Evolutionary conservation across 2,329 filamentous ascomycete genomes (phyloP).

Genomic region (Lachnellula hyalina): DNA sequence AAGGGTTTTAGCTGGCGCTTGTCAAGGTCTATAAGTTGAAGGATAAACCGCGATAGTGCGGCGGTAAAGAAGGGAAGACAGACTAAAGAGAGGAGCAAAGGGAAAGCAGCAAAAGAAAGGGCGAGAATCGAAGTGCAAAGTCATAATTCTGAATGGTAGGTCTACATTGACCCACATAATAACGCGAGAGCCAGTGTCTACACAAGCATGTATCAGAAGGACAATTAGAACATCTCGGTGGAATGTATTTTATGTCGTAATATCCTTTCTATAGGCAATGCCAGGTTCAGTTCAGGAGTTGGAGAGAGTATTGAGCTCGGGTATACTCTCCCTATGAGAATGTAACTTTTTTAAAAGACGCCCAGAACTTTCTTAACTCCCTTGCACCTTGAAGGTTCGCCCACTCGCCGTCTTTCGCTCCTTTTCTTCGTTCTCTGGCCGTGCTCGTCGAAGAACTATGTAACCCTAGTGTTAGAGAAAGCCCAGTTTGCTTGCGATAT

Average conservation of each 20-base stretch:
- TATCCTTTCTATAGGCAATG: not conserved
- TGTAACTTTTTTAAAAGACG: conserved; percentile 1
- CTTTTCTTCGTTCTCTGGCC: conserved; percentile 93
- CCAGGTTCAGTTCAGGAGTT: not conserved
- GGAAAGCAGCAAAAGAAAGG: conserved; percentile 3
- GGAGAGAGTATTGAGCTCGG: not conserved
- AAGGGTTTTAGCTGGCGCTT: not conserved
- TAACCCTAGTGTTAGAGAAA: conserved; percentile 31
- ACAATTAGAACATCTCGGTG: conserved; percentile 10
- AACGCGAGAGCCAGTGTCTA: conserved; percentile 8
- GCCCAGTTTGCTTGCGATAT: not conserved
- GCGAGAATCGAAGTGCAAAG: conserved; percentile 7
- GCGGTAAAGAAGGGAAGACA: conserved; percentile 5
- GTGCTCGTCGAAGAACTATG: conserved; percentile 85
- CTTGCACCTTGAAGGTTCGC: conserved; percentile 66
- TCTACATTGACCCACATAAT: not conserved
- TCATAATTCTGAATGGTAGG: not conserved
- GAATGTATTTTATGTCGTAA: conserved; percentile 4
- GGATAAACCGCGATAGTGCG: conserved; percentile 4
- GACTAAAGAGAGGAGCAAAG: conserved; percentile 6
- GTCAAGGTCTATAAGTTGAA: conserved; percentile 5
- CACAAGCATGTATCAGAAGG: conserved; percentile 10
- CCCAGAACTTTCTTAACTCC: conserved; percentile 19
- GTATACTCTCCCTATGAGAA: not conserved
- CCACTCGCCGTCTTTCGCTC: conserved; percentile 98